Evolutionary conservation across 208 protist genomes (phyloP), one percentile per base, ranked within the genome.

Genomic region (Leishmania braziliensis): DNA sequence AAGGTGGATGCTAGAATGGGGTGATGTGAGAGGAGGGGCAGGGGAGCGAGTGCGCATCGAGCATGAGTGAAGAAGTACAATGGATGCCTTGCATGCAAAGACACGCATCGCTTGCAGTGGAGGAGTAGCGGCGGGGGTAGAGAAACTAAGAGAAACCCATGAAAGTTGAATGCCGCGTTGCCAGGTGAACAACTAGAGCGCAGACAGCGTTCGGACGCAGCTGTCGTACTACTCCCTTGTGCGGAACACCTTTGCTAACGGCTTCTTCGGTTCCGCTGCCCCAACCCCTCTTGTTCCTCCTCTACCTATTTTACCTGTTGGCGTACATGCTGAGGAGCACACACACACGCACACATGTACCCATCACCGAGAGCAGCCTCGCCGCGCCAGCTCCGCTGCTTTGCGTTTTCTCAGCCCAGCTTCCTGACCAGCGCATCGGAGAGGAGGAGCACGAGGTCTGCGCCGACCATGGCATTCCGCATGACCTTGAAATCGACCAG

Each of bases 401-500:
- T 72, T n/a, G 39, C 26, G 48, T 23, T 53, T 20, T 43, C 23
- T 74, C 53, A 89, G 23, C 86, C 86, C 54, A 95, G 74, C 20
- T 65, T 78, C 60, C 84, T 80, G 77, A 94, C 83, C 20, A 96
- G 76, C 0, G 82, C 84, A 23, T 90, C 75, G 4, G 90, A 93
- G 60, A 97, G 78, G 2, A 89, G 81, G 43, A 92, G 54, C 36
- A 95, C 84, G 5, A 95, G 78, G 36, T 96, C 91, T 29, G 95
- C 70, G 5, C 88, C 92, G 9, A 90, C n/a, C 78, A 96, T 79
- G 43, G 85, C 85, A 63, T 94, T 93, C 18, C 84, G 84, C 74
- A 89, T 77, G 29, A 97, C 77, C 33, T 88, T 92, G 75, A 95
- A 94, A 63, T 96, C 92, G 29, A 97, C 84, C 46, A 97, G 54